Percentiles rank a stretch among this genome's conserved stretches.
phyloP scores from a whole-genome alignment of 1,139 yeast genomes.

The Yamadazyma dushanensis region DNA sequence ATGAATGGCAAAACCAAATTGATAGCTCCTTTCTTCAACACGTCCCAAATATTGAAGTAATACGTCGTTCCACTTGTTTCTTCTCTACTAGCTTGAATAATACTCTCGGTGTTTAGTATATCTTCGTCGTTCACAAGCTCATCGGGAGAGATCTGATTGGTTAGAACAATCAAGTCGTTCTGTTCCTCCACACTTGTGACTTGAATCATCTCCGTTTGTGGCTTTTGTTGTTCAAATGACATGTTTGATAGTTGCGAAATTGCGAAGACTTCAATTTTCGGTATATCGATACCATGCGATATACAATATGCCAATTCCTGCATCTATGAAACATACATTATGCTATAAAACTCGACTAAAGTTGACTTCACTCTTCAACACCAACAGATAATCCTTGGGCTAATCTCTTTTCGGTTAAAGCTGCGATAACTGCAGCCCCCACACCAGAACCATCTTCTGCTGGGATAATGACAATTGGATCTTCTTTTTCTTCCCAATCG shows the following conservation, averaged over 20 bases:
- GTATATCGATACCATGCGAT: background rate
- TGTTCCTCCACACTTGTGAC: slow-evolving; percentile 13
- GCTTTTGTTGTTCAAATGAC: too few species aligned
- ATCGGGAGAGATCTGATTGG: slow-evolving; percentile 19
- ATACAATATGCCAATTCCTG: background rate
- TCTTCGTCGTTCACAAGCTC: slow-evolving; percentile 19
- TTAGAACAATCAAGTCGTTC: slow-evolving; percentile 17
- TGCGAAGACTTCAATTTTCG: background rate
- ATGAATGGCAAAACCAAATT: slow-evolving; percentile 83
- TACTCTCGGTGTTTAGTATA: slow-evolving; percentile 22
- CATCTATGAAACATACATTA: background rate
- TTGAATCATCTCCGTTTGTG: too few species aligned
- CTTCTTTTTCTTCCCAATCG: slow-evolving; percentile 68
- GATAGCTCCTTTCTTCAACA: slow-evolving; percentile 57
- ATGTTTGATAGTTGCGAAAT: too few species aligned
- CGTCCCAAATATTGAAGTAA: slow-evolving; percentile 28
- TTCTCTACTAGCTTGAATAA: slow-evolving; percentile 21
- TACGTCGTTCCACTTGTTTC: slow-evolving; percentile 14
- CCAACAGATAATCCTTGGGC: slow-evolving; percentile 76
- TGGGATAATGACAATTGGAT: slow-evolving; percentile 78
- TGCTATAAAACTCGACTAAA: too few species aligned
- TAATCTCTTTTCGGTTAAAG: slow-evolving; percentile 81
- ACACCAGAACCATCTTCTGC: slow-evolving; percentile 99
- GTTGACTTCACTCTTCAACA: slow-evolving; percentile 11
- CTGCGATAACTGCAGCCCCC: slow-evolving; percentile 97